Conservation (phyloP, 139 green algal species). For the Raphidocelis subcapitata region DNA sequence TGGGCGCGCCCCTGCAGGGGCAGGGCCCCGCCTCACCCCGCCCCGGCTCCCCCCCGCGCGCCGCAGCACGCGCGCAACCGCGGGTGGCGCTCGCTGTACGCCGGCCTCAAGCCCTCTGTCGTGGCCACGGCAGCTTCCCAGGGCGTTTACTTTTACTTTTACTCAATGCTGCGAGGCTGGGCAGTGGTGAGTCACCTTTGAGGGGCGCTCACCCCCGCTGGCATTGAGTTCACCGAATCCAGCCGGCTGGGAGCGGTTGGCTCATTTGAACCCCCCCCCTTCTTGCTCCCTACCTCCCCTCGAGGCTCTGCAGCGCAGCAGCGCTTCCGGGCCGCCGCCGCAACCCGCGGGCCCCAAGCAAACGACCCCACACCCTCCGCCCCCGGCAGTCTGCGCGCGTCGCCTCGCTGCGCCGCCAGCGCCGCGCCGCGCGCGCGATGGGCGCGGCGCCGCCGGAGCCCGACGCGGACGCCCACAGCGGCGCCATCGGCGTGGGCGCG, state of each 20-base stretch:
- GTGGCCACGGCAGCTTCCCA: conserved; percentile 77
- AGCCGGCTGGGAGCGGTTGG: neutral
- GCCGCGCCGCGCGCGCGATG: neutral
- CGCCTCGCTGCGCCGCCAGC: neutral
- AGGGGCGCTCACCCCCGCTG: neutral
- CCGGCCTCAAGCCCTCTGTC: conserved; percentile 65
- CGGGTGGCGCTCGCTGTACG: conserved; percentile 60
- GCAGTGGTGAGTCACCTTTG: conserved; percentile 34
- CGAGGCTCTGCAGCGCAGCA: neutral
- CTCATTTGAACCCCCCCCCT: neutral
- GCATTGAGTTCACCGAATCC: neutral
- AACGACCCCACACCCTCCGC: neutral
- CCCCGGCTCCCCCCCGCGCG: too few species aligned
- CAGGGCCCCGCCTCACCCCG: too few species aligned
- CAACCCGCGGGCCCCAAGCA: too few species aligned
- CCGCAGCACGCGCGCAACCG: conserved; percentile 40
- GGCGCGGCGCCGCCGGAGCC: neutral
- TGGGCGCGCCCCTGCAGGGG: too few species aligned
- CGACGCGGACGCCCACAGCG: conserved; percentile 15
- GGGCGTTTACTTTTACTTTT: conserved; percentile 88
- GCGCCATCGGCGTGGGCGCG: conserved; percentile 61
- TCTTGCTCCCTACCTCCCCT: too few species aligned
- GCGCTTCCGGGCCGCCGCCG: too few species aligned
- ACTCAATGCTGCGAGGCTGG: conserved; percentile 47
- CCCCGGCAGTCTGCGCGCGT: neutral